Percentiles rank a stretch among this genome's conserved stretches.
These are phyloP conservation scores for Oxyria digyna DNA, from an alignment of 148 eudicot genomes.

Conservation along the genomic window DNA sequence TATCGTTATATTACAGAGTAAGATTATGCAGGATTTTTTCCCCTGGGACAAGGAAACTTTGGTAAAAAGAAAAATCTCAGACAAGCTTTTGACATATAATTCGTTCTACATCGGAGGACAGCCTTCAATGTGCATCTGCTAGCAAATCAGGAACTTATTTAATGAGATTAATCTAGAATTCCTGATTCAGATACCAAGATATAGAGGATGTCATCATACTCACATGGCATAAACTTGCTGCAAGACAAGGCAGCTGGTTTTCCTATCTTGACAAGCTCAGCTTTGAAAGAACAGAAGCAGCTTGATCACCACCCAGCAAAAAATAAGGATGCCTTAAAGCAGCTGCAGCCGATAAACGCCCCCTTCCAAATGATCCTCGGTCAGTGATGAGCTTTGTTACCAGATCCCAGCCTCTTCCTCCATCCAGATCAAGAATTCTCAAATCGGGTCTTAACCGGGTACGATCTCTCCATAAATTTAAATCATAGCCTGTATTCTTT, in stretches of 20 bases:
- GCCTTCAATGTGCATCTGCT: not conserved
- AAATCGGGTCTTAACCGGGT: slow-evolving; percentile 72
- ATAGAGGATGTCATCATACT: slow-evolving; percentile 3
- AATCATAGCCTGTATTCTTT: slow-evolving; percentile 54
- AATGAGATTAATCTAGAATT: not conserved
- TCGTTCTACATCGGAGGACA: not conserved
- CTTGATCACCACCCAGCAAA: slow-evolving; percentile 89
- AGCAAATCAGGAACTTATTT: not conserved
- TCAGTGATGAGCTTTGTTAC: slow-evolving; percentile 85
- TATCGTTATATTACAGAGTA: not conserved
- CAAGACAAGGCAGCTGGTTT: not conserved
- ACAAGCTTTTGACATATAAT: not conserved
- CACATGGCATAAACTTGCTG: not conserved
- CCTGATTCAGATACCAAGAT: not conserved
- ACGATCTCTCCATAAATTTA: slow-evolving; percentile 68
- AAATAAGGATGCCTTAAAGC: slow-evolving; percentile 96
- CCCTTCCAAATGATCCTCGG: slow-evolving; percentile 59
- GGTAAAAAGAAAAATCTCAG: not conserved
- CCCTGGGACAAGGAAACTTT: not conserved
- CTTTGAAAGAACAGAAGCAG: slow-evolving; percentile 86
- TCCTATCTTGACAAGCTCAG: slow-evolving; percentile 48
- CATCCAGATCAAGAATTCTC: slow-evolving; percentile 76
- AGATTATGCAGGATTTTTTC: not conserved
- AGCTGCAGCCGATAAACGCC: slow-evolving; percentile 90
- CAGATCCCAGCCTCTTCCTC: slow-evolving; percentile 94